phyloP scores from a whole-genome alignment of 768 basidiomycete genomes.

The Holtermanniella nyarrowii region DNA sequence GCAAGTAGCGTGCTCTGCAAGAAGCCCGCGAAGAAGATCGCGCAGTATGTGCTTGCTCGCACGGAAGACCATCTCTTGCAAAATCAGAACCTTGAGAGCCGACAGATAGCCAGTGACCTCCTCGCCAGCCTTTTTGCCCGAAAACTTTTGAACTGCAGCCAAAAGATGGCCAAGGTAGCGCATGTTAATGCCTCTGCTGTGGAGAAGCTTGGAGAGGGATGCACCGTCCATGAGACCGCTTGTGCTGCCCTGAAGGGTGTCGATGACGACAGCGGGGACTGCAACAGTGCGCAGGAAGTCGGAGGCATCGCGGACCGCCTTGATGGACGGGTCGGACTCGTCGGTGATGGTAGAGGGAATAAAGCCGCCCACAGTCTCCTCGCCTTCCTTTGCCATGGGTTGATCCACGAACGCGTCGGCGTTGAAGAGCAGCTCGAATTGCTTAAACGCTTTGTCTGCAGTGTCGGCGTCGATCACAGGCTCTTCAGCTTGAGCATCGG shows the following conservation, averaged over 20 bases:
- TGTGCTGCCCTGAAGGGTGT: constrained; percentile 35
- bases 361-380: constrained; percentile 13
- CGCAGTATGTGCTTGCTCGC: constrained; percentile 43
- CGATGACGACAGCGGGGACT: constrained; percentile 39
- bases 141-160: constrained; percentile 32
- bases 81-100: constrained; percentile 37
- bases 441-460: constrained; percentile 21
- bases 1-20: constrained; percentile 34
- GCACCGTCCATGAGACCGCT: constrained; percentile 41
- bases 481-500: constrained; percentile 12
- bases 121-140: constrained; percentile 20
- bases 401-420: constrained; percentile 45
- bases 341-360: constrained; percentile 30
- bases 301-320: constrained; percentile 44
- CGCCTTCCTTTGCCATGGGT: constrained; percentile 18
- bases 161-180: constrained; percentile 44
- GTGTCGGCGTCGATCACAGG: constrained; percentile 38
- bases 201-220: constrained; percentile 39
- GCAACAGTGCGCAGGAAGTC: constrained; percentile 41
- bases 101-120: constrained; percentile 25
- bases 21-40: constrained; percentile 32
- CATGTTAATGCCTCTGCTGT: constrained; percentile 45
- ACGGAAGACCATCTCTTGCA: constrained; percentile 45
- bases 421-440: constrained; percentile 44
- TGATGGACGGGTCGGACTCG: constrained; percentile 40